phyloP scores from a whole-genome alignment of 495 filamentous ascomycete genomes.

The Clohesyomyces aquaticus region DNA sequence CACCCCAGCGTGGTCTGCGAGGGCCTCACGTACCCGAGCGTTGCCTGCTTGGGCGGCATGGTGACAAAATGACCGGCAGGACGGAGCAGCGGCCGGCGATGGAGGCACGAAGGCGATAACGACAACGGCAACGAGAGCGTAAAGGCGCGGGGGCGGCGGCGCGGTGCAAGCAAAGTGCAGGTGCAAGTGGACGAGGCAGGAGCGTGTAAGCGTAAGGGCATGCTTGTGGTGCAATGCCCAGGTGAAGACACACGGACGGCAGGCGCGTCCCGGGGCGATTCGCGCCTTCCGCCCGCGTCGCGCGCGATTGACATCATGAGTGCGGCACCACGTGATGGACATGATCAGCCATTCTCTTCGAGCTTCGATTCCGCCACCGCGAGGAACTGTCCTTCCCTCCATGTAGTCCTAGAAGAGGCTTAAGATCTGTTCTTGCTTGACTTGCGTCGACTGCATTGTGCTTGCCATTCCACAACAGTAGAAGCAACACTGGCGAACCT shows the following conservation, averaged over 20 bases:
- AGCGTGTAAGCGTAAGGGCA: constrained; percentile 20
- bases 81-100: neutral
- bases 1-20: constrained; percentile 83
- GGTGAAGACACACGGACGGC: neutral
- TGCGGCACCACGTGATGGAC: neutral
- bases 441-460: neutral
- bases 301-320: constrained; percentile 12
- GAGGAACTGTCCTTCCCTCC: too few species aligned
- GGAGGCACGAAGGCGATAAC: neutral
- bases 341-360: too few species aligned
- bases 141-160: neutral
- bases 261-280: constrained; percentile 18
- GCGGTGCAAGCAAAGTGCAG: neutral
- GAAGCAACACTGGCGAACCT: constrained; percentile 35
- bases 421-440: neutral
- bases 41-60: constrained; percentile 72
- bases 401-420: neutral
- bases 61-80: constrained; percentile 10
- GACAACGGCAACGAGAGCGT: neutral
- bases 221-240: constrained; percentile 4
- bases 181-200: constrained; percentile 13
- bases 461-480: neutral
- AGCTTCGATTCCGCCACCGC: too few species aligned
- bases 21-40: constrained; percentile 87
- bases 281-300: neutral